phyloP scores from a whole-genome alignment of 1,284 basidiomycete genomes.

The Heterobasidion occidentale region DNA sequence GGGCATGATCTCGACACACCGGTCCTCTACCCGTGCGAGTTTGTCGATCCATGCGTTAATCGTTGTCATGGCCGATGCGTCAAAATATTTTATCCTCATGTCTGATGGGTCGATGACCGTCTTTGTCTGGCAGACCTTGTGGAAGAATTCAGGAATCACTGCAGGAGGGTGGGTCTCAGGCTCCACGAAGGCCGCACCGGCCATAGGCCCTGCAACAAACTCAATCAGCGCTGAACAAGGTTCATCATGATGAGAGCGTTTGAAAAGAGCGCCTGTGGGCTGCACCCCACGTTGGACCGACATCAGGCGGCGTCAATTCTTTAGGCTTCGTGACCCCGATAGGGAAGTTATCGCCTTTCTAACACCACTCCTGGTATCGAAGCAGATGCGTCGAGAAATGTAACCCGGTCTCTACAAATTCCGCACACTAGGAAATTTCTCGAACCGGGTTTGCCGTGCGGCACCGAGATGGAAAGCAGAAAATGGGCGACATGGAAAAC shows the following conservation, averaged over 20 bases:
- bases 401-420: too few species aligned
- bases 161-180: slow-evolving; percentile 7
- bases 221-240: neutral
- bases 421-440: too few species aligned
- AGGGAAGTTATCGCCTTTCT: too few species aligned
- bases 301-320: too few species aligned
- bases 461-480: too few species aligned
- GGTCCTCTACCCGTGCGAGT: slow-evolving; percentile 25
- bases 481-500: neutral
- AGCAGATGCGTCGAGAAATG: too few species aligned
- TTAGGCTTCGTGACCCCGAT: too few species aligned
- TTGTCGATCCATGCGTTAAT: slow-evolving; percentile 43
- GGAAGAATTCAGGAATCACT: slow-evolving; percentile 8
- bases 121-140: slow-evolving; percentile 17
- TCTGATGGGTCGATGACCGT: slow-evolving; percentile 31
- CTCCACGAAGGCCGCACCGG: slow-evolving; percentile 35
- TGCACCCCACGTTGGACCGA: too few species aligned
- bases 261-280: too few species aligned
- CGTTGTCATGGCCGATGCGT: slow-evolving; percentile 25
- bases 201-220: slow-evolving; percentile 31
- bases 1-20: slow-evolving; percentile 41
- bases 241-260: too few species aligned
- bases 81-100: slow-evolving; percentile 23
- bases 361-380: too few species aligned
- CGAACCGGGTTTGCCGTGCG: too few species aligned